These are phyloP conservation scores for Phytophthora cactorum DNA, from an alignment of 352 stramenopile species.

Conservation along the genomic window DNA sequence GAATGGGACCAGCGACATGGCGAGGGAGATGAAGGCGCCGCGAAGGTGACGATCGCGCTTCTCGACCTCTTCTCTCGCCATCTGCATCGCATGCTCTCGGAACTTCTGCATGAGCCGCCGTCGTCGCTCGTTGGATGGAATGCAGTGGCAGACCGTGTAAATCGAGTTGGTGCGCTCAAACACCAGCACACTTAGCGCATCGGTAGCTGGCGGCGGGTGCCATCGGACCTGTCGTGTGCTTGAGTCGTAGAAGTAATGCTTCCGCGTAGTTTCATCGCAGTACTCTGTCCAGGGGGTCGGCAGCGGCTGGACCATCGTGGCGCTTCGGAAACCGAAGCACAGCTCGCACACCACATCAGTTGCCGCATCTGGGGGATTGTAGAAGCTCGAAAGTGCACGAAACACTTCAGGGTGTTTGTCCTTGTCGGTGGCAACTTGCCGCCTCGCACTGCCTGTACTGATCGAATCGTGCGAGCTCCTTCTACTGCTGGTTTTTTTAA, in stretches of 20 bases:
- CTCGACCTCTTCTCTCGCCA: slow-evolving; percentile 41
- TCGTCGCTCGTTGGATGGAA: slow-evolving; percentile 56
- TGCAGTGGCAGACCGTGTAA: slow-evolving; percentile 63
- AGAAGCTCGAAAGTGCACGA: slow-evolving; percentile 52
- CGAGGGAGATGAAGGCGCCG: slow-evolving; percentile 55
- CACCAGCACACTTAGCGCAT: slow-evolving; percentile 48
- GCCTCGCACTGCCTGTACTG: not conserved
- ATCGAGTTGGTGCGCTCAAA: slow-evolving; percentile 70
- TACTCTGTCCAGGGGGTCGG: slow-evolving; percentile 58
- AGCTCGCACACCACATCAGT: slow-evolving; percentile 61
- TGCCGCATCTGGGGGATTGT: slow-evolving; percentile 47
- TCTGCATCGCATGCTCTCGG: slow-evolving; percentile 48
- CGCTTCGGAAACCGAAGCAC: slow-evolving; percentile 53
- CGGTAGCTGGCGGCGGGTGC: slow-evolving; percentile 42
- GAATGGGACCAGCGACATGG: slow-evolving; percentile 41
- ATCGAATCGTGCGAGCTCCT: slow-evolving; percentile 1
- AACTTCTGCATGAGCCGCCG: slow-evolving; percentile 65
- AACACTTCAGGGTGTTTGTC: slow-evolving; percentile 35
- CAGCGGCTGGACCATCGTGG: slow-evolving; percentile 37
- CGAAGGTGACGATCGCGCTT: slow-evolving; percentile 56
- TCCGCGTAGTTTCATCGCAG: slow-evolving; percentile 47
- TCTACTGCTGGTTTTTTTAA: slow-evolving; percentile 3
- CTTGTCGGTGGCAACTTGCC: slow-evolving; percentile 20
- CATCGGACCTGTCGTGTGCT: slow-evolving; percentile 49
- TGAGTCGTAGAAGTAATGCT: slow-evolving; percentile 63